Evolutionary conservation across 139 green algal species (phyloP), one percentile per base, ranked within the genome.

Genomic region (Marvania coccoides): DNA sequence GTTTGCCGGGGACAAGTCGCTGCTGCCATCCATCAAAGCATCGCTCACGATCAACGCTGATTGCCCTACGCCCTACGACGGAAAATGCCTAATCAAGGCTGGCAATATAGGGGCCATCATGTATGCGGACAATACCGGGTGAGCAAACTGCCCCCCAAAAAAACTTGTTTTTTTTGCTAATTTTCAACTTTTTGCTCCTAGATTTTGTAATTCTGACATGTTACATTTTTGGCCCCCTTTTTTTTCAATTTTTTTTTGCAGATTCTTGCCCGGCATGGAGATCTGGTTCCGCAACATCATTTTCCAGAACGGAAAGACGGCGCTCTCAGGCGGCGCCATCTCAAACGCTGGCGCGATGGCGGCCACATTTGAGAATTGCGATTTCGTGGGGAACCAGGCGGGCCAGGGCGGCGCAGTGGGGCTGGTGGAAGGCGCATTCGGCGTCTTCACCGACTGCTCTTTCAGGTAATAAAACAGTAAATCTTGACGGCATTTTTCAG

Each of bases 361-460:
- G 38, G 48, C 40, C 12, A 53, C 34, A 35, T 77, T 77, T 58
- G 51, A 55, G 8, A 62, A 69, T 37, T 77, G 71, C 58, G 63
- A 77, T 40, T 77, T 77, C 59, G 56, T 77, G 24, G 34, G 26
- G 24, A 77, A 77, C 56, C 28, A 29, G 5, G 71, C 56, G 15
- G 19, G 36, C 13, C 30, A 37, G 12, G 63, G 64, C 9, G 71
- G 71, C 23, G 71, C 71, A 28, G 40, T 72, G 10, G 10, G 31
- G 34, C 31, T 65, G 46, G 40, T 70, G 47, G 70, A 77, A 6
- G 70, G 70, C 42, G 70, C 70, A 36, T 61, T 66, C 10, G 51
- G 48, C 13, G 39, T 67, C 5, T 63, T 77, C n/a, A 31, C 42
- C 23, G 35, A 56, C 10, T 51, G 34, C 24, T 28, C 33, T 39